Conservation (phyloP, 352 stramenopile species). For the Phytophthora pisi region DNA sequence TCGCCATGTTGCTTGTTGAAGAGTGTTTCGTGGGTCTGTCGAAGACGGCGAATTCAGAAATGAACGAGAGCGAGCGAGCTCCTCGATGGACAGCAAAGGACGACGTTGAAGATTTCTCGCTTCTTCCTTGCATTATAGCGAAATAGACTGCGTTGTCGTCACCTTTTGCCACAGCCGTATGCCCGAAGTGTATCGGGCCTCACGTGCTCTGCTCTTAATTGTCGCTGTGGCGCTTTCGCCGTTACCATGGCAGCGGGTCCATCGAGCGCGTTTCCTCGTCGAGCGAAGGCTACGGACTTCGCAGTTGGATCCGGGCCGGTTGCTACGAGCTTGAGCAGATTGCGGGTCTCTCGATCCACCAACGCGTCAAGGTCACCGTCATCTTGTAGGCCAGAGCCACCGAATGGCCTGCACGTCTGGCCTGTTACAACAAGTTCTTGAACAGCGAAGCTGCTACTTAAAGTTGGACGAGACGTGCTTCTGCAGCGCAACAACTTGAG, state of each 20-base stretch:
- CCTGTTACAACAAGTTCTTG: neutral
- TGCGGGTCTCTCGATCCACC: slow-evolving; percentile 23
- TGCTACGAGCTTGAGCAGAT: slow-evolving; percentile 9
- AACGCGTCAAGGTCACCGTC: slow-evolving; percentile 27
- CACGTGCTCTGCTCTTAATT: slow-evolving; percentile 1
- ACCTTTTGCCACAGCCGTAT: slow-evolving; percentile 4
- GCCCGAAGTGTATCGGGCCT: slow-evolving; percentile 10
- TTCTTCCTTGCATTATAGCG: neutral
- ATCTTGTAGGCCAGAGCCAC: neutral
- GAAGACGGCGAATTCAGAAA: slow-evolving; percentile 31
- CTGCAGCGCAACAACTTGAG: slow-evolving; percentile 14
- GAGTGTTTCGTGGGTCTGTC: neutral
- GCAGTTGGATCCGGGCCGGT: neutral
- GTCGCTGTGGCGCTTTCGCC: neutral
- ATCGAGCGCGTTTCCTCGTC: neutral
- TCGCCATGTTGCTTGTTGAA: slow-evolving; percentile 25
- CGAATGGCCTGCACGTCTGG: neutral
- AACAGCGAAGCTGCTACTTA: neutral
- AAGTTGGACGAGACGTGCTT: neutral
- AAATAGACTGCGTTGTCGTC: too few species aligned
- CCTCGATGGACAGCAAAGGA: neutral
- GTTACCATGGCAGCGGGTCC: neutral
- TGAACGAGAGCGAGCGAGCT: slow-evolving; percentile 7
- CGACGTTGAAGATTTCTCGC: neutral
- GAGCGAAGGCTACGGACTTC: neutral